Conservation (phyloP, 306 rosid species). For the Styphnolobium japonicum region DNA sequence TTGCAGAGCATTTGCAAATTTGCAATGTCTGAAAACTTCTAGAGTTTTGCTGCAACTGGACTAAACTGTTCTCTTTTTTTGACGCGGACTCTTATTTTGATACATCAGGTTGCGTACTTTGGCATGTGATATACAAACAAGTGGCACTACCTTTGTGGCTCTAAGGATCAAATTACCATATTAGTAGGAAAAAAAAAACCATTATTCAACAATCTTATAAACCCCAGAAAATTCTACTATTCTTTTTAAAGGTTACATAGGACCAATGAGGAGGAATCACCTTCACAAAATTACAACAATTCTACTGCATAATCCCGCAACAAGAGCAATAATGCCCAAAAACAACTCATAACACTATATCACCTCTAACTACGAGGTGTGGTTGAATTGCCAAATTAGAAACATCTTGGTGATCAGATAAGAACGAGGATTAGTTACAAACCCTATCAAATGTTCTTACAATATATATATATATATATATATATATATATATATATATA, state of each 20-base stretch:
- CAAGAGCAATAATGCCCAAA: neutral
- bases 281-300: neutral
- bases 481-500: no score
- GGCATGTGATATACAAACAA: neutral
- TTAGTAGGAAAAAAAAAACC: neutral
- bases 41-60: neutral
- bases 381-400: no score
- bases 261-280: neutral
- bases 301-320: conserved; percentile 13
- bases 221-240: neutral
- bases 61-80: neutral
- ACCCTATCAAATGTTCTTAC: no score
- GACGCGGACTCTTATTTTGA: no score
- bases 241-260: neutral
- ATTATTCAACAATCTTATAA: neutral
- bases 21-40: neutral
- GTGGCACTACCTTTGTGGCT: neutral
- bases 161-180: neutral
- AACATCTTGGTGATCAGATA: no score
- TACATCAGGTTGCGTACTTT: neutral
- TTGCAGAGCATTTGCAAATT: neutral
- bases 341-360: neutral
- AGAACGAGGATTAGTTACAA: no score
- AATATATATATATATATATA: no score
- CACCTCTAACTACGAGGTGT: no score